Base-by-base conservation (phyloP, 805 yeast species). In the Barnettozyma pratensis region DNA sequence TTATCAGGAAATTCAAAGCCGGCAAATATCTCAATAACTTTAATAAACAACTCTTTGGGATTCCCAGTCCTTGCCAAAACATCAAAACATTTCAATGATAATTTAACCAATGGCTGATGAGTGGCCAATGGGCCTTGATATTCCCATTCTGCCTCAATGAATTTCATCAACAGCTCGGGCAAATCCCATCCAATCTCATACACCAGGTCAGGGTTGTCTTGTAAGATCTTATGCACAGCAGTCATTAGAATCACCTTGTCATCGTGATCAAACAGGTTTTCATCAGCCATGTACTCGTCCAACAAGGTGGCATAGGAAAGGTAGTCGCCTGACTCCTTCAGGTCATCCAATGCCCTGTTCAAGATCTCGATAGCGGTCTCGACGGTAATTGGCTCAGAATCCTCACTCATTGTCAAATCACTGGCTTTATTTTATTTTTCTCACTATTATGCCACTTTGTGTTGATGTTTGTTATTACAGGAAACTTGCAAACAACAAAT, bases 141-240 rank as follows among this genome's bases (percentile, higher is more conserved):
- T 60, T 68, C 52, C 69, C 80, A 57, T 11, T 65, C 66, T 7
- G 60, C 46, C 28, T 69, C 69, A n/a, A 84, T 61, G 61, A 75
- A 86, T 8, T 72, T 71, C 41, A 88, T 58, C 6, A 91, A 55
- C 44, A 87, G 66, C 32, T 74, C 75, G 1, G 96, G 96, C n/a
- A 91, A 61, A 64, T 91, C 97, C 97, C 97, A 91, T 2, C 96
- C 96, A 51, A 90, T 80, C 55, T 83, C 85, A 40, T 75, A 72
- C 0, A 81, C 70, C 31, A 88, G 65, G 9, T 73, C 74, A 14
- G 73, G 70, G 60, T 85, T 63, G 0, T 60, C 65, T 9, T 60
- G 57, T 32, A 88, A 64, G 0, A 80, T 67, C 0, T 66, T 69
- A 9, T 65, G 55, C 11, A 90, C 54, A 4, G 69, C 66, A 0